Evolutionary conservation across 805 yeast genomes (phyloP), one percentile per base, ranked within the genome.

Genomic region (Zygosaccharomyces pseudorouxii): DNA sequence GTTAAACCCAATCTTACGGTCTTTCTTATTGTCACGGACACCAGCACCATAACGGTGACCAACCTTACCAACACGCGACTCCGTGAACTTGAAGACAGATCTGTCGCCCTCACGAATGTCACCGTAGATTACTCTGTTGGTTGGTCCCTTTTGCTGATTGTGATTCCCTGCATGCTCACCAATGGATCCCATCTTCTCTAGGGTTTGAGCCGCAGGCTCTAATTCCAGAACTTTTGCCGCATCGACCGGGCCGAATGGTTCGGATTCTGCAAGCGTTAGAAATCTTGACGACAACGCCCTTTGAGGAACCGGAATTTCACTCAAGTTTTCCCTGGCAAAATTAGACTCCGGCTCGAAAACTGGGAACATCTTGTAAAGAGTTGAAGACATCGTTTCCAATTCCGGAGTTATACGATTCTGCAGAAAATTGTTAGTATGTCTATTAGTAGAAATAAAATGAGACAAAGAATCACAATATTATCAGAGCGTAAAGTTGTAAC

Each of bases 161-260:
- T 62, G 58, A 12, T 65, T 67, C 8, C 69, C 67, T 5, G 77
- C 72, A 42, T 76, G 79, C 48, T 77, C 81, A 42, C 81, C 81
- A 39, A 77, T 71, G 56, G 80, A 60, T 10, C 87, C 75, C 53
- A 90, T 75, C 65, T 79, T 80, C 58, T 82, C 80, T 57, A 90
- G 75, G 2, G 93, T 86, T 31, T 75, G 80, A 42, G 81, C 78
- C 25, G 98, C 97, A n/a, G 96, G 95, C 65, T 87, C 90, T 55
- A 92, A 75, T 38, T 78, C 89, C 54, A 88, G 79, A 35, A 85
- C 78, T 49, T 81, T 73, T 43, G 99, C 97, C 11, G 99, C 97
- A 63, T 93, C 98, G 5, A 89, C 77, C 4, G 97, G 96, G 5
- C 97, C 97, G 65, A 92, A 90, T 8, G 96, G 96, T 71, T 89